A percentile compares a stretch with the other conserved stretches of the same genome.
phyloP scores from a whole-genome alignment of 2,329 filamentous ascomycete species.

The Hypoxylon sp. region DNA sequence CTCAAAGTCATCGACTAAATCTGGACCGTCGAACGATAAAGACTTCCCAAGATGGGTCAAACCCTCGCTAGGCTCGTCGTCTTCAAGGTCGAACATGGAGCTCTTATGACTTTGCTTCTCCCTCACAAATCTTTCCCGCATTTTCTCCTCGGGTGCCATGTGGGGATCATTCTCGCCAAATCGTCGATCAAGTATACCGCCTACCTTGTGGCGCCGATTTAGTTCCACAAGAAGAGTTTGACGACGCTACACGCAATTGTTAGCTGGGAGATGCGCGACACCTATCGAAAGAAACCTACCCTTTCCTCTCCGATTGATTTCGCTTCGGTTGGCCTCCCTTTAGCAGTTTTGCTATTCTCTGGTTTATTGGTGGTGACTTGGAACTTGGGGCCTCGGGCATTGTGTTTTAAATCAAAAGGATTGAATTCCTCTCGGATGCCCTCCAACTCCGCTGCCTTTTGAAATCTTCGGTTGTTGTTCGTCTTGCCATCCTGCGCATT shows the following conservation, averaged over 20 bases:
- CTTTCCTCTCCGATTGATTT: slow-evolving; percentile 90
- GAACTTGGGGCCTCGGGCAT: slow-evolving; percentile 84
- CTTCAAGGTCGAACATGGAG: slow-evolving; percentile 91
- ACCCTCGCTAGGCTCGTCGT: slow-evolving; percentile 76
- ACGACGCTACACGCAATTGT: slow-evolving; percentile 69
- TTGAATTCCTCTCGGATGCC: slow-evolving; percentile 97
- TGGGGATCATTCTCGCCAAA: slow-evolving; percentile 96
- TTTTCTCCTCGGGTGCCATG: slow-evolving; percentile 93
- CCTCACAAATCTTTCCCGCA: slow-evolving; percentile 88
- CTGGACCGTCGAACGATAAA: slow-evolving; percentile 72
- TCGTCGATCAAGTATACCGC: slow-evolving; percentile 90
- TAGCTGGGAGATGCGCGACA: slow-evolving; percentile 28
- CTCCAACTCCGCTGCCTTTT: slow-evolving; percentile 82
- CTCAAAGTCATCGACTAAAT: slow-evolving; percentile 79
- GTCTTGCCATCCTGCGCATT: slow-evolving; percentile 75
- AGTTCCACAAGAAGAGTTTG: slow-evolving; percentile 91
- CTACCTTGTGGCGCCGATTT: slow-evolving; percentile 89
- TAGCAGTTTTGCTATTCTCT: slow-evolving; percentile 65
- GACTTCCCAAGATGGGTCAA: slow-evolving; percentile 86
- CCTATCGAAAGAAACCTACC: slow-evolving; percentile 62
- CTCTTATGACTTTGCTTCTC: slow-evolving; percentile 87
- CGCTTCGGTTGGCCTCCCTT: slow-evolving; percentile 82
- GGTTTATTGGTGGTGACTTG: slow-evolving; percentile 80
- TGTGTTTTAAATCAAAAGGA: slow-evolving; percentile 93
- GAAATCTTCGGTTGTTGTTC: slow-evolving; percentile 81